These are phyloP conservation scores for Gossypium australe DNA, from an alignment of 345 rosid genomes.

Conservation along the genomic window DNA sequence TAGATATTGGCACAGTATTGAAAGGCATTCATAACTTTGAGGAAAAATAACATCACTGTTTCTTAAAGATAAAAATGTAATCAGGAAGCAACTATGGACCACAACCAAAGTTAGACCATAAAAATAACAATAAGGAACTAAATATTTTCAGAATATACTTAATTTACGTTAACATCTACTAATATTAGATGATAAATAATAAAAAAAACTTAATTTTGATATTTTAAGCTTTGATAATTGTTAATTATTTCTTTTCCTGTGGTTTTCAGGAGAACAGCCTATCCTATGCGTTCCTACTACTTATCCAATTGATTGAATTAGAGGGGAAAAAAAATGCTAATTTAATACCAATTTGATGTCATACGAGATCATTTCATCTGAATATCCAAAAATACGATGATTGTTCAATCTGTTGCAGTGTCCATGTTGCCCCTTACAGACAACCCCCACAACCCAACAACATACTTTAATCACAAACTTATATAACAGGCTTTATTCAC, in stretches of 20 bases:
- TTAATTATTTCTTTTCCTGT: neutral
- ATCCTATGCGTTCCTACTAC: neutral
- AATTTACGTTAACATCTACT: neutral
- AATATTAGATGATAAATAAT: neutral
- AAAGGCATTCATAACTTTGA: neutral
- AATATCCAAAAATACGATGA: neutral
- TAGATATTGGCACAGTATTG: neutral
- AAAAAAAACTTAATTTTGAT: neutral
- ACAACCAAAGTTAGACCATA: neutral
- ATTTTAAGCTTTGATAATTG: neutral
- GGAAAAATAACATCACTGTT: neutral
- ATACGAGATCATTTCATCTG: neutral
- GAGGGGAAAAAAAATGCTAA: neutral
- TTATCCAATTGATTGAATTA: neutral
- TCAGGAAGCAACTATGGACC: neutral
- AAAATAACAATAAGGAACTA: neutral
- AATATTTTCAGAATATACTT: neutral
- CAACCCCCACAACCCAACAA: neutral
- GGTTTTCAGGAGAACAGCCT: neutral
- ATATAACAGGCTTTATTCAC: neutral
- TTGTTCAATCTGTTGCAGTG: neutral
- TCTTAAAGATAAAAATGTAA: neutral
- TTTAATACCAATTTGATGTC: neutral
- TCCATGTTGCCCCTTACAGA: neutral
- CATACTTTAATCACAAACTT: neutral